phyloP scores from a whole-genome alignment of 768 basidiomycete species.

The Porpolomopsis calyptriformis region DNA sequence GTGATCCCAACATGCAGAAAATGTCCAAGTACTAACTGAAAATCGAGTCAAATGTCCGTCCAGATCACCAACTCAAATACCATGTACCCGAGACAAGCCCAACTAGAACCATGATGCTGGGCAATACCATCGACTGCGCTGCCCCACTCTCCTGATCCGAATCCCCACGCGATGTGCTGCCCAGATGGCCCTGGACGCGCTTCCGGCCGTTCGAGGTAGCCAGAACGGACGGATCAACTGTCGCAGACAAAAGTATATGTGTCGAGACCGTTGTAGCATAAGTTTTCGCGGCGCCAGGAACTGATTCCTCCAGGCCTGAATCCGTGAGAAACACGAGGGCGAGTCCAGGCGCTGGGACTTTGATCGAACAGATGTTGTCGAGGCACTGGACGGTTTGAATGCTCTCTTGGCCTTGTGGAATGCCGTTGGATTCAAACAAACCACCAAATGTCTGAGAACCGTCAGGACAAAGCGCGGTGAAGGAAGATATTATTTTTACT shows the following conservation, averaged over 20 bases:
- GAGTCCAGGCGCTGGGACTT: slow-evolving; percentile 60
- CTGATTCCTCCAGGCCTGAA: slow-evolving; percentile 22
- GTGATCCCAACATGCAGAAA: too few relatives aligned
- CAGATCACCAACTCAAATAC: neutral
- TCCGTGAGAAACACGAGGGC: slow-evolving; percentile 64
- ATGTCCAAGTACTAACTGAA: too few relatives aligned
- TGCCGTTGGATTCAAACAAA: slow-evolving; percentile 56
- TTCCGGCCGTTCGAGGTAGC: slow-evolving; percentile 54
- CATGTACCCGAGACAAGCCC: neutral
- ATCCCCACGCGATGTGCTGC: slow-evolving; percentile 31
- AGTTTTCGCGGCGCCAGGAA: slow-evolving; percentile 26
- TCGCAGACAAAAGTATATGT: slow-evolving; percentile 39
- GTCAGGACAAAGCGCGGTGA: slow-evolving; percentile 2
- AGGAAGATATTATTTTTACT: slow-evolving; percentile 8
- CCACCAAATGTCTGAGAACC: slow-evolving; percentile 45
- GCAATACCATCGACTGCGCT: neutral
- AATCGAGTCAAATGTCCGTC: too few relatives aligned
- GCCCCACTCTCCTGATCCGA: slow-evolving; percentile 10
- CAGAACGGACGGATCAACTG: slow-evolving; percentile 42
- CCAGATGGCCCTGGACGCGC: slow-evolving; percentile 19
- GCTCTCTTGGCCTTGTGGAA: slow-evolving; percentile 42
- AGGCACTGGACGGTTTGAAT: slow-evolving; percentile 51
- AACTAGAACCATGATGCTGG: neutral
- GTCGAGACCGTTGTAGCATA: slow-evolving; percentile 53
- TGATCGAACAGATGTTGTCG: slow-evolving; percentile 45